phyloP scores from a whole-genome alignment of 176 grass and related monocot species.

The Musa beccarii region DNA sequence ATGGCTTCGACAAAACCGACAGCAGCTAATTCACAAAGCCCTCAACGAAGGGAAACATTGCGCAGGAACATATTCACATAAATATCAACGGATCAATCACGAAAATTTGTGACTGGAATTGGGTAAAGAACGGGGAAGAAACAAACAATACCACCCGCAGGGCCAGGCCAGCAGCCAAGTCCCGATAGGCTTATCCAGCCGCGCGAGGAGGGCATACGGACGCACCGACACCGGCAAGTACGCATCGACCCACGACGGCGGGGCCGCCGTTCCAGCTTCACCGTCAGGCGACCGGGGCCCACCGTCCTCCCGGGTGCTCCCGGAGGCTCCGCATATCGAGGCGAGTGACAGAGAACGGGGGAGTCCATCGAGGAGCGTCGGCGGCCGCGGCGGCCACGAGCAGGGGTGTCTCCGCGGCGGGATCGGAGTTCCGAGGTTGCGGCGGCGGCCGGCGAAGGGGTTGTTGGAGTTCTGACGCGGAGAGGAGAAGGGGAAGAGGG shows the following conservation, averaged over 20 bases:
- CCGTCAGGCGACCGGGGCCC: not conserved
- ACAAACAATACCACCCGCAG: constrained; percentile 54
- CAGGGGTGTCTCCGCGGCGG: not conserved
- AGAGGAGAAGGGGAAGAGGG: constrained; percentile 5
- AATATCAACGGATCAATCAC: not conserved
- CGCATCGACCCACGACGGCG: constrained; percentile 44
- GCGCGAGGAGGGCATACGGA: constrained; percentile 69
- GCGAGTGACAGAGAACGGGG: not conserved
- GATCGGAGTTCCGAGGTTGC: not conserved
- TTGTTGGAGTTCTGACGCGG: not conserved
- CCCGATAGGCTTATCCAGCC: constrained; percentile 74
- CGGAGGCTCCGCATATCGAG: not conserved
- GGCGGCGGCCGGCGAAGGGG: not conserved
- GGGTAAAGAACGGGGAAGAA: not conserved
- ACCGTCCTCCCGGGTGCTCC: not conserved
- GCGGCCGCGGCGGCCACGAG: constrained; percentile 9
- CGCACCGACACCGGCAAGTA: constrained; percentile 47
- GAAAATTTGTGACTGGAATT: not conserved
- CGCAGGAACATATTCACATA: not conserved
- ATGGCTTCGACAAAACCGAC: no score
- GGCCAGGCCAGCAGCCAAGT: constrained; percentile 79
- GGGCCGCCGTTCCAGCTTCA: constrained; percentile 1
- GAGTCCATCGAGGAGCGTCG: constrained; percentile 1
- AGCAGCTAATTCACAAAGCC: no score
- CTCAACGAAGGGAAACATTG: no score